Evolutionary conservation across 208 protist species (phyloP).

Genomic region (Vickermania ingenoplastis): DNA sequence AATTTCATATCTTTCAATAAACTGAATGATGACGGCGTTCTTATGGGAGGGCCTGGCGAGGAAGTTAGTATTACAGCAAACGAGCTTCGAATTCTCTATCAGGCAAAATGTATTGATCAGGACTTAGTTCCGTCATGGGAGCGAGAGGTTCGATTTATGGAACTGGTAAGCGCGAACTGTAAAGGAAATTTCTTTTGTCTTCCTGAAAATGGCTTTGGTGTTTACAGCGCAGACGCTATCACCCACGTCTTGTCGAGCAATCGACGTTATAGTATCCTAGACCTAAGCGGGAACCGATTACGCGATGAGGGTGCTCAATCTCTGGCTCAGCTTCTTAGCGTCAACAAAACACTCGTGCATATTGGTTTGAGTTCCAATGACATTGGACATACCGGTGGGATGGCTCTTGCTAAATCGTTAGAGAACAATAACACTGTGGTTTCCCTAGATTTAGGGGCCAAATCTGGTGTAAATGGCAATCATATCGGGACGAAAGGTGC

Average conservation of each 20-base stretch:
- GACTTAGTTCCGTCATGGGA: constrained; percentile 70
- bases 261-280: constrained; percentile 77
- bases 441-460: constrained; percentile 81
- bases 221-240: constrained; percentile 60
- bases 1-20: constrained; percentile 85
- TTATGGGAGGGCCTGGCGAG: constrained; percentile 36
- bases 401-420: constrained; percentile 65
- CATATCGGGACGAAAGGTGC: constrained; percentile 83
- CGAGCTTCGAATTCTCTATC: constrained; percentile 75
- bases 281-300: constrained; percentile 86
- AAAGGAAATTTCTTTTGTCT: constrained; percentile 82
- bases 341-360: constrained; percentile 74
- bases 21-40: constrained; percentile 46
- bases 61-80: constrained; percentile 64
- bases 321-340: constrained; percentile 69
- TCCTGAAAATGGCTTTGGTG: constrained; percentile 80
- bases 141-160: constrained; percentile 87
- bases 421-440: constrained; percentile 86
- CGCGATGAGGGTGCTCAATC: constrained; percentile 72
- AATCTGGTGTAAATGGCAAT: constrained; percentile 84
- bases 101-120: constrained; percentile 84
- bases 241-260: constrained; percentile 73
- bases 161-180: constrained; percentile 84
- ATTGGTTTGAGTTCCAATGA: constrained; percentile 87
- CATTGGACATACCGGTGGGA: constrained; percentile 73